Base-by-base conservation (phyloP, 2,329 filamentous ascomycete species). In the Sporothrix phasma region DNA sequence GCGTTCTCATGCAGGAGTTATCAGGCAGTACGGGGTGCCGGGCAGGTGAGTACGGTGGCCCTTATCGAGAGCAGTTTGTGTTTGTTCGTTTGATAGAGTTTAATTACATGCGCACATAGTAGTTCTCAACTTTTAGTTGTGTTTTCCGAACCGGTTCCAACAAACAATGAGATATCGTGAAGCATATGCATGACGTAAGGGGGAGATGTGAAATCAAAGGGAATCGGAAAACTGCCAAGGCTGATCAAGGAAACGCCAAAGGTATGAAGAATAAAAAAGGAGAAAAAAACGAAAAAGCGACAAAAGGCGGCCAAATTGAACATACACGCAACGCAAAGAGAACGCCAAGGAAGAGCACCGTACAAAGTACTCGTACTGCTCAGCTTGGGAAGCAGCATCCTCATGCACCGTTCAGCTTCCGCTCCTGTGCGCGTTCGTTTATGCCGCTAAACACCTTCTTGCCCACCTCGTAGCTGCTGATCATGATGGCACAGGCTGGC, bases 401-500 rank as follows among this genome's bases (percentile, higher is more conserved):
- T 49, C 8, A 63, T 13, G 15, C 39, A 3, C 51, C 41, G 19
- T 41, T 54, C 41, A 45, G 29, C 41, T 47, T 37, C 7, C 71
- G 73, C 64, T 65, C 69, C 46, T 70, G 67, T 34, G 74, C 72
- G 41, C 73, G 76, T 71, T 84, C 80, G 66, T 97, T 97, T 59
- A 90, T 84, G 11, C 84, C 82, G 62, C 85, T 81, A 39, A 95
- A 95, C 73, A 89, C 87, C 74, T 89, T 88, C 81, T 99, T 99
- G 60, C 94, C 92, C 43, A 97, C 84, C 75, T 99, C 94, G 74
- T 97, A 99, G 73, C 88, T 96, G 73, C 90, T 95, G 73, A 99
- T 97, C 94, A 99, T 99, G 73, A 99, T 97, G 31, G 94, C 94
- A 76, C 94, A 99, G 0, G 93, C 91, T 1, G 94, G 94, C 1